A percentile compares a stretch with the other conserved stretches of the same genome.
Conservation (phyloP, 2,329 filamentous ascomycete genomes). For the Aspergillus clavatus region DNA sequence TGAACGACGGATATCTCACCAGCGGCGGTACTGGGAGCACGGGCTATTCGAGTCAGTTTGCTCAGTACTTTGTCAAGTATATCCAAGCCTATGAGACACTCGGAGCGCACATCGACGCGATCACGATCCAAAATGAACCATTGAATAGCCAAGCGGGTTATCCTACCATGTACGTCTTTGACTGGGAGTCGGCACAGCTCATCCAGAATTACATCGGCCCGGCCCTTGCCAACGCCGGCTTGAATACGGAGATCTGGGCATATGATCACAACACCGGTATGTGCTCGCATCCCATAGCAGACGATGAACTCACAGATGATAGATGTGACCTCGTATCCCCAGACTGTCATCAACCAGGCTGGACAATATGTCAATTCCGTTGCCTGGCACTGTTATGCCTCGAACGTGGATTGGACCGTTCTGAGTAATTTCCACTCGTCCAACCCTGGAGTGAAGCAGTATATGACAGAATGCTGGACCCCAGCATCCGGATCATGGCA, state of each 20-base stretch:
- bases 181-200: constrained; percentile 31
- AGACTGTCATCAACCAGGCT: constrained; percentile 29
- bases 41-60: constrained; percentile 29
- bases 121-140: constrained; percentile 39
- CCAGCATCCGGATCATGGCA: constrained; percentile 22
- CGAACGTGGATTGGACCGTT: constrained; percentile 31
- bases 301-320: neutral
- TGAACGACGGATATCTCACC: constrained; percentile 26
- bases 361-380: constrained; percentile 26
- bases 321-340: constrained; percentile 33
- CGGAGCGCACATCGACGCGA: constrained; percentile 33
- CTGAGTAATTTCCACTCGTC: constrained; percentile 32
- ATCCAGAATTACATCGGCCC: constrained; percentile 28
- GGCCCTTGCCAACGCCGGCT: constrained; percentile 20
- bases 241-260: constrained; percentile 28
- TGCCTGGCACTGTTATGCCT: constrained; percentile 39
- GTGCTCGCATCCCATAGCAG: neutral
- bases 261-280: constrained; percentile 38
- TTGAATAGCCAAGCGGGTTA: constrained; percentile 36
- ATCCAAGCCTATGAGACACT: constrained; percentile 31
- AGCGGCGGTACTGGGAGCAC: constrained; percentile 24
- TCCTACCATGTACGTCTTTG: constrained; percentile 37
- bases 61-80: constrained; percentile 37
- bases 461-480: constrained; percentile 41
- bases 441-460: constrained; percentile 32